phyloP scores from a whole-genome alignment of 2,329 filamentous ascomycete species.

The Leptoxyphium fumago region DNA sequence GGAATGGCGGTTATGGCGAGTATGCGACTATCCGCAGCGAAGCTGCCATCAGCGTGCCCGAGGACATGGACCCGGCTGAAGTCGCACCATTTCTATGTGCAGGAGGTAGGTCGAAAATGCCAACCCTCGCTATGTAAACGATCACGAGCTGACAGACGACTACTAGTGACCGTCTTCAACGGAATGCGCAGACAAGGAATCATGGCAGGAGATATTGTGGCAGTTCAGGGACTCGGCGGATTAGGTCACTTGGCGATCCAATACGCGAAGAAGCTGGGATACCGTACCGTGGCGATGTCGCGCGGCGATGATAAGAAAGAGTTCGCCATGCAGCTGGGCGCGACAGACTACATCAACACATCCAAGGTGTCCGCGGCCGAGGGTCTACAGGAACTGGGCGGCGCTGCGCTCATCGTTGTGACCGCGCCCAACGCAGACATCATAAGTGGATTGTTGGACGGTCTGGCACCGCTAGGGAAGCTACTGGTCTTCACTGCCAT shows the following conservation, averaged over 20 bases:
- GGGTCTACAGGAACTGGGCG: slow-evolving; percentile 43
- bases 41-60: slow-evolving; percentile 40
- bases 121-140: no score
- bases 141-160: no score
- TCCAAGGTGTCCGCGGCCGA: slow-evolving; percentile 34
- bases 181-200: slow-evolving; percentile 35
- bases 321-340: slow-evolving; percentile 40
- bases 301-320: slow-evolving; percentile 36
- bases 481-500: slow-evolving; percentile 43
- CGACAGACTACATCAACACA: slow-evolving; percentile 42
- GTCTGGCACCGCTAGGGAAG: slow-evolving; percentile 41
- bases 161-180: slow-evolving; percentile 36
- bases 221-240: slow-evolving; percentile 36
- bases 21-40: slow-evolving; percentile 47
- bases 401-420: slow-evolving; percentile 45
- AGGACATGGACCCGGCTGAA: slow-evolving; percentile 30
- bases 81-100: slow-evolving; percentile 33
- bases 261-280: slow-evolving; percentile 38
- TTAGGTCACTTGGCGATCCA: slow-evolving; percentile 35
- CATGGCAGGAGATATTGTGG: slow-evolving; percentile 31
- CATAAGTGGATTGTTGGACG: slow-evolving; percentile 39
- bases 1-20: slow-evolving; percentile 50
- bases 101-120: slow-evolving; percentile 13
- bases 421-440: slow-evolving; percentile 47
- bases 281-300: slow-evolving; percentile 37